These are phyloP conservation scores for Drosera spatulata DNA, from an alignment of 179 eudicot genomes.

Conservation along the genomic window DNA sequence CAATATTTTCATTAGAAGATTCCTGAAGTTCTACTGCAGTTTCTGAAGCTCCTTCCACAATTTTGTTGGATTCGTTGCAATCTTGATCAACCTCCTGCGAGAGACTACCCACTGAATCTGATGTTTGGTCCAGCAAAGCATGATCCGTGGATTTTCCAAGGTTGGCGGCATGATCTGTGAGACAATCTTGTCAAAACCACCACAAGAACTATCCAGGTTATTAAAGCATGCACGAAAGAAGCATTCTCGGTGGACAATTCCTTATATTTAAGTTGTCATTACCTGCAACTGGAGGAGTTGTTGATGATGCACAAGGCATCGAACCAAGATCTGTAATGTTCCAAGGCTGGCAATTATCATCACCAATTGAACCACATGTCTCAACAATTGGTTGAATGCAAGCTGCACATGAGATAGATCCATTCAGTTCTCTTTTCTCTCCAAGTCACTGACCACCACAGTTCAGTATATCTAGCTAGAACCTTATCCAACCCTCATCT, in stretches of 20 bases:
- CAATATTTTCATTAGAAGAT: slow-evolving; percentile 11
- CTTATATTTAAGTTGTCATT: slow-evolving; percentile 10
- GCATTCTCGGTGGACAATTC: slow-evolving; percentile 1
- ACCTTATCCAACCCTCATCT: too few relatives aligned
- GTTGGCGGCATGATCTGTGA: too few relatives aligned
- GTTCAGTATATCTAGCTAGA: too few relatives aligned
- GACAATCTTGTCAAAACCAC: neutral
- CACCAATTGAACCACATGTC: slow-evolving; percentile 6
- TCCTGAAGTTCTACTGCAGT: slow-evolving; percentile 13
- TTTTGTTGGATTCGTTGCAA: too few relatives aligned
- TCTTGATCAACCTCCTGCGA: slow-evolving; percentile 15
- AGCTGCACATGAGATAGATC: too few relatives aligned
- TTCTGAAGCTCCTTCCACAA: too few relatives aligned
- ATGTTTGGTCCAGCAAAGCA: slow-evolving; percentile 4
- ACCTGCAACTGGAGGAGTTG: slow-evolving; percentile 4
- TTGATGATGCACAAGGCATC: slow-evolving; percentile 8
- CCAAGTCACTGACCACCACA: too few relatives aligned
- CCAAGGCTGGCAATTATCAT: slow-evolving; percentile 2
- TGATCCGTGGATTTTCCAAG: slow-evolving; percentile 8
- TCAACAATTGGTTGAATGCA: slow-evolving; percentile 4
- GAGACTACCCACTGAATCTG: slow-evolving; percentile 7
- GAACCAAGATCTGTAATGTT: neutral
- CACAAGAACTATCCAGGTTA: slow-evolving; percentile 5
- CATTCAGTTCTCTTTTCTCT: too few relatives aligned
- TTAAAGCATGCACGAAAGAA: slow-evolving; percentile 3